Percentiles rank a stretch among this genome's conserved stretches.
Conservation (phyloP, 2,329 filamentous ascomycete species). For the Botrytis aclada region DNA sequence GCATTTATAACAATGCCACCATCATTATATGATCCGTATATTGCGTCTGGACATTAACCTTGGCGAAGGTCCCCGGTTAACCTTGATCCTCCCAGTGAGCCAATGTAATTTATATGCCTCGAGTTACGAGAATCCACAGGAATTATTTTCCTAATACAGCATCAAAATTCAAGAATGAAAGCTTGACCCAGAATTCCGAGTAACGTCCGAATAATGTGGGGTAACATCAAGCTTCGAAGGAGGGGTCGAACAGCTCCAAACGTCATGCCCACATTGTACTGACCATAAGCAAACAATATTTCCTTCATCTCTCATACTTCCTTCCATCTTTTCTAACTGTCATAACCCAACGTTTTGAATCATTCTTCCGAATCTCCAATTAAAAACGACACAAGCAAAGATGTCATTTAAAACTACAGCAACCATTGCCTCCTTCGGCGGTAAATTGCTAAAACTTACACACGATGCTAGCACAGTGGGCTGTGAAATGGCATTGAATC, state of each 20-base stretch:
- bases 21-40: background rate
- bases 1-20: constrained; percentile 1
- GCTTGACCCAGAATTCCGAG: constrained; percentile 4
- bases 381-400: constrained; percentile 27
- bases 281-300: constrained; percentile 6
- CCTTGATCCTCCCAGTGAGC: background rate
- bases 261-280: constrained; percentile 27
- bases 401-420: constrained; percentile 90
- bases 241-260: constrained; percentile 32
- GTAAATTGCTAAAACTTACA: constrained; percentile 89
- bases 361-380: background rate
- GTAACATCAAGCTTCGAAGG: constrained; percentile 18
- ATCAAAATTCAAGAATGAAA: background rate
- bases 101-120: background rate
- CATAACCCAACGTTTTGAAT: background rate
- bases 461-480: constrained; percentile 76
- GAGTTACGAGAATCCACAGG: background rate
- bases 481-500: constrained; percentile 88
- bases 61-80: background rate
- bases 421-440: constrained; percentile 87
- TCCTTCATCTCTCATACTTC: background rate
- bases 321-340: background rate
- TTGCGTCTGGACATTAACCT: background rate
- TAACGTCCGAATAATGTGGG: constrained; percentile 19
- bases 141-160: constrained; percentile 13